Evolutionary conservation across 495 filamentous ascomycete species (phyloP).

Genomic region (Trichoderma asperelloides): DNA sequence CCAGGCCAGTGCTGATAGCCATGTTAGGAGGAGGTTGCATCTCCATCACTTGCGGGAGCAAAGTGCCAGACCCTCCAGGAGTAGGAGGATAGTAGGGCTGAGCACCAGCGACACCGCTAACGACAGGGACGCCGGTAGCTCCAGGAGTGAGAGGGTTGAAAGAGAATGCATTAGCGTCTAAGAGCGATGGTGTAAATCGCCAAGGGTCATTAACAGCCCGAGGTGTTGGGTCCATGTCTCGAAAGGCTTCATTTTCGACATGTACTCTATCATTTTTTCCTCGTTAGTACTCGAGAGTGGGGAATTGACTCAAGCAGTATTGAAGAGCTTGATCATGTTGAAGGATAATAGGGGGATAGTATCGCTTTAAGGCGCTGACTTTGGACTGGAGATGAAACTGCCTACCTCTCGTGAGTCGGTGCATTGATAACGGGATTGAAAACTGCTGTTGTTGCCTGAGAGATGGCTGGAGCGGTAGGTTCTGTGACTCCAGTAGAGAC

Average conservation of each 20-base stretch:
- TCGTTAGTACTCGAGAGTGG: neutral
- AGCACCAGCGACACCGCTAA: conserved; percentile 30
- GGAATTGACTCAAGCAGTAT: neutral
- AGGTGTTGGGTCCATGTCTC: conserved; percentile 74
- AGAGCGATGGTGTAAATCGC: conserved; percentile 76
- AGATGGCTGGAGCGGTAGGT: conserved; percentile 20
- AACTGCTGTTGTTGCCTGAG: conserved; percentile 28
- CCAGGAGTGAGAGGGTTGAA: conserved; percentile 51
- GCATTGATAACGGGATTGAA: conserved; percentile 31
- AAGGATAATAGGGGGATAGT: neutral
- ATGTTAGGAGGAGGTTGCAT: conserved; percentile 72
- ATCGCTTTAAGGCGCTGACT: neutral
- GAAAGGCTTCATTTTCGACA: conserved; percentile 39
- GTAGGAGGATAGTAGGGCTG: conserved; percentile 84
- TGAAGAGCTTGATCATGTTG: neutral
- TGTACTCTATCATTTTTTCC: neutral
- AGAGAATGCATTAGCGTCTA: conserved; percentile 75
- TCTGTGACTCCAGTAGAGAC: conserved; percentile 34
- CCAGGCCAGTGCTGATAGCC: conserved; percentile 41
- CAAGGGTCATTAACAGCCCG: conserved; percentile 66
- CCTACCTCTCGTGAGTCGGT: conserved; percentile 42
- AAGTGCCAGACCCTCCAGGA: conserved; percentile 69
- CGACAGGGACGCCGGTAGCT: conserved; percentile 34
- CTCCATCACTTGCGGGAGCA: conserved; percentile 84
- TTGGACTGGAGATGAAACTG: neutral